Conservation (phyloP, 805 yeast species). For the Dipodascus albidus region DNA sequence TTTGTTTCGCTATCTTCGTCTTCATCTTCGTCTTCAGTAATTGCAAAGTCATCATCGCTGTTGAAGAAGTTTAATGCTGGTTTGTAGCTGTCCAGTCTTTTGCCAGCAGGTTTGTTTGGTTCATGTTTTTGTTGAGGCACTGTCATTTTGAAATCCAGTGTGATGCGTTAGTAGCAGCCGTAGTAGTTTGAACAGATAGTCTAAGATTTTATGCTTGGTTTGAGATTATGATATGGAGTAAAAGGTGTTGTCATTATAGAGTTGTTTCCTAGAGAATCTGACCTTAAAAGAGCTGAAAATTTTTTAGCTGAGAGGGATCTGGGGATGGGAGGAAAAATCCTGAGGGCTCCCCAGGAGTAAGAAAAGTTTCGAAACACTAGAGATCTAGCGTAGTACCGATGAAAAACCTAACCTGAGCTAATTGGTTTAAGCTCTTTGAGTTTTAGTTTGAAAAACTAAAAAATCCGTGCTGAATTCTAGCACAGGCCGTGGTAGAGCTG, state of each 20-base stretch:
- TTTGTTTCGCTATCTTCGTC: not conserved
- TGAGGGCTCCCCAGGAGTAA: not conserved
- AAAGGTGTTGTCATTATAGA: not conserved
- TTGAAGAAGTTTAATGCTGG: not conserved
- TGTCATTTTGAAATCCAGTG: too few species aligned
- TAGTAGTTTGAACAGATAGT: not conserved
- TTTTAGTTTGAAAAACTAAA: too few species aligned
- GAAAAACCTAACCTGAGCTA: not conserved
- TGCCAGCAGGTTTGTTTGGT: not conserved
- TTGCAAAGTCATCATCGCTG: not conserved
- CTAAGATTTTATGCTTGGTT: not conserved
- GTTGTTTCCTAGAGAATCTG: not conserved
- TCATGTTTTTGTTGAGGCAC: not conserved
- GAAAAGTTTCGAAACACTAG: not conserved
- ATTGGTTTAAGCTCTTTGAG: too few species aligned
- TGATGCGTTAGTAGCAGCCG: too few species aligned
- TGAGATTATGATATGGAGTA: not conserved
- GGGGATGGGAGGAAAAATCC: not conserved
- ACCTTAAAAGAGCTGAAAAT: not conserved
- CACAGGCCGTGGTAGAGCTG: too few species aligned
- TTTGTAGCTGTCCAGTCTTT: slow-evolving; percentile 1
- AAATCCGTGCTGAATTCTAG: too few species aligned
- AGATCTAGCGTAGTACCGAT: not conserved
- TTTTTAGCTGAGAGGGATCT: not conserved
- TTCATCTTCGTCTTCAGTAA: not conserved